phyloP scores from a whole-genome alignment of 345 rosid genomes.

The Eucalyptus caleyi region DNA sequence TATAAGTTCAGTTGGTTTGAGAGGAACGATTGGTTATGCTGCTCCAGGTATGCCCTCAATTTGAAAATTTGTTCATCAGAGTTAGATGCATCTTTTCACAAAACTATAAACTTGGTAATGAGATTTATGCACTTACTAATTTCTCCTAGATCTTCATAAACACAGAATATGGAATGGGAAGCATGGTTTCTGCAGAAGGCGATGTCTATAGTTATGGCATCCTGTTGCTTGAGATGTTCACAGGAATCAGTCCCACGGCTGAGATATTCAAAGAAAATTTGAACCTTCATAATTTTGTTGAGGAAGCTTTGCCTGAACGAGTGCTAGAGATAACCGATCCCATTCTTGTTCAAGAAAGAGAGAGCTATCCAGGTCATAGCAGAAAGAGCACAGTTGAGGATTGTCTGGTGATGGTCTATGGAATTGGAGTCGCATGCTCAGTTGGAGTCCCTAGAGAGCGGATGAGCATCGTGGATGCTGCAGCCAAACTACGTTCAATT shows the following conservation, averaged over 20 bases:
- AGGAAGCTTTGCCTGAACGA: background rate
- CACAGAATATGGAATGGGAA: conserved; percentile 20
- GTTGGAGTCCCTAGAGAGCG: background rate
- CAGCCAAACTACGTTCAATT: background rate
- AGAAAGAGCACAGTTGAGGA: background rate
- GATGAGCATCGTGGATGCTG: background rate
- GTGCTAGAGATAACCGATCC: conserved; percentile 1
- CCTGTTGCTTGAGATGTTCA: conserved; percentile 10
- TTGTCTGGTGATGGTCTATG: background rate
- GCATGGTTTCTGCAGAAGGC: background rate
- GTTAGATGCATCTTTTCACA: background rate
- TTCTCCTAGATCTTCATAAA: background rate
- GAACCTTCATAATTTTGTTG: background rate
- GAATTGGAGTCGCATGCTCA: conserved; percentile 5
- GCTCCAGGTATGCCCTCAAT: no score
- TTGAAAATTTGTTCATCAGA: background rate
- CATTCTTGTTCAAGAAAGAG: background rate
- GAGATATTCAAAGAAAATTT: conserved; percentile 1
- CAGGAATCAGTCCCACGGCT: conserved; percentile 2
- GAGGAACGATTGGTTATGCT: no score
- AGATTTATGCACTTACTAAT: background rate
- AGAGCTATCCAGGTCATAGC: background rate
- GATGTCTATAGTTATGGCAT: conserved; percentile 22
- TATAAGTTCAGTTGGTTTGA: no score
- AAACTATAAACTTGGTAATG: fast-evolving